A percentile compares a stretch with the other conserved stretches of the same genome.
phyloP scores from a whole-genome alignment of 352 stramenopile species.

The Elongisporangium undulatum region DNA sequence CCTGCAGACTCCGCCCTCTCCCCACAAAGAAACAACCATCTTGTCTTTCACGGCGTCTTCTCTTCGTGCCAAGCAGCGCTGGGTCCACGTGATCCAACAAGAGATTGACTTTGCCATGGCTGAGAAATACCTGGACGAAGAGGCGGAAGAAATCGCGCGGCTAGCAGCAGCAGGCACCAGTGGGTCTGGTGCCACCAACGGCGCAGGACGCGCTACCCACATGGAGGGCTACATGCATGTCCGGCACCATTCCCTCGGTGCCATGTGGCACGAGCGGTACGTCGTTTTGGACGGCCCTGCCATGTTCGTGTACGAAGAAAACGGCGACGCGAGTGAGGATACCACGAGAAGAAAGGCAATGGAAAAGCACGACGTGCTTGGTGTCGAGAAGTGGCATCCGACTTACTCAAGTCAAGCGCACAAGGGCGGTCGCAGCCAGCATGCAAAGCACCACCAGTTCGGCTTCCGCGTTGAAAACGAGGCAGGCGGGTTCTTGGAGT shows the following conservation, averaged over 20 bases:
- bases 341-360: constrained; percentile 15
- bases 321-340: constrained; percentile 11
- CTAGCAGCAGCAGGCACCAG: constrained; percentile 38
- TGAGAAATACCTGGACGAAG: constrained; percentile 53
- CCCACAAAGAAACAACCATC: constrained; percentile 3
- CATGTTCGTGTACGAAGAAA: constrained; percentile 31
- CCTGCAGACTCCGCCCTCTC: background rate
- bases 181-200: constrained; percentile 5
- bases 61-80: constrained; percentile 30
- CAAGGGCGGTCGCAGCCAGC: constrained; percentile 10
- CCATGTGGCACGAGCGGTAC: constrained; percentile 49
- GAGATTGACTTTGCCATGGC: constrained; percentile 56
- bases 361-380: constrained; percentile 50
- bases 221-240: constrained; percentile 38
- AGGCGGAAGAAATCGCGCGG: constrained; percentile 44
- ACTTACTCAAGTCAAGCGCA: constrained; percentile 20
- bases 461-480: constrained; percentile 63
- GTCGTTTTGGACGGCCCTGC: constrained; percentile 28
- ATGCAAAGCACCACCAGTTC: no score
- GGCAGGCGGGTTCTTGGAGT: constrained; percentile 55
- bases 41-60: constrained; percentile 37
- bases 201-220: background rate
- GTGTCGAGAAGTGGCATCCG: constrained; percentile 46
- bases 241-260: constrained; percentile 38
- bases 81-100: constrained; percentile 50